Conservation (phyloP, 2,329 filamentous ascomycete species). For the Huntiella omanensis region DNA sequence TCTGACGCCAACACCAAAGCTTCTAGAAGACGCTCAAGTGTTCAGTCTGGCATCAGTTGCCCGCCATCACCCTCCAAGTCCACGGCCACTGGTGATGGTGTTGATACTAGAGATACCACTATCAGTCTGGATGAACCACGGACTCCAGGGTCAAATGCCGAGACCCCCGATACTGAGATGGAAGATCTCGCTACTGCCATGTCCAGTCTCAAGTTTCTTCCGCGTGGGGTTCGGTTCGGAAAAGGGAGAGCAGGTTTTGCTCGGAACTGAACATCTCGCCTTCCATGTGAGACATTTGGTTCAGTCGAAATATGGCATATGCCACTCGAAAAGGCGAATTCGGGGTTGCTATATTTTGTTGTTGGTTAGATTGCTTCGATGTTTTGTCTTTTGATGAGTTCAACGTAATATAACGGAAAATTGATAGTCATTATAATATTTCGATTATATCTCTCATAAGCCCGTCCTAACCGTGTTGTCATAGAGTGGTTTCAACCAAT, state of each 20-base stretch:
- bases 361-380: too few species aligned
- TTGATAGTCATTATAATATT: too few species aligned
- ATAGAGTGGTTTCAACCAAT: too few species aligned
- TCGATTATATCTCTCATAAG: too few species aligned
- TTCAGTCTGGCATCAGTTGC: neutral
- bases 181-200: slow-evolving; percentile 46
- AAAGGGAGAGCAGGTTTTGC: slow-evolving; percentile 36
- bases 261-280: slow-evolving; percentile 19
- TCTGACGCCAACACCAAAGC: slow-evolving; percentile 19
- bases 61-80: slow-evolving; percentile 3
- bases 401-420: too few species aligned
- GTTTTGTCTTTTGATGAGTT: too few species aligned
- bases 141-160: neutral
- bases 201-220: slow-evolving; percentile 54
- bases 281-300: neutral
- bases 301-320: neutral
- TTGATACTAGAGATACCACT: too few species aligned
- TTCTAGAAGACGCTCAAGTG: slow-evolving; percentile 13
- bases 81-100: neutral
- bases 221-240: slow-evolving; percentile 47
- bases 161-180: slow-evolving; percentile 32
- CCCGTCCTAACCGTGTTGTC: too few species aligned
- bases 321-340: neutral
- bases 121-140: too few species aligned
- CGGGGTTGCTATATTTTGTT: neutral